Percentiles rank a stretch among this genome's conserved stretches.
phyloP scores from a whole-genome alignment of 768 basidiomycete species.

The Lepiota subincarnata region DNA sequence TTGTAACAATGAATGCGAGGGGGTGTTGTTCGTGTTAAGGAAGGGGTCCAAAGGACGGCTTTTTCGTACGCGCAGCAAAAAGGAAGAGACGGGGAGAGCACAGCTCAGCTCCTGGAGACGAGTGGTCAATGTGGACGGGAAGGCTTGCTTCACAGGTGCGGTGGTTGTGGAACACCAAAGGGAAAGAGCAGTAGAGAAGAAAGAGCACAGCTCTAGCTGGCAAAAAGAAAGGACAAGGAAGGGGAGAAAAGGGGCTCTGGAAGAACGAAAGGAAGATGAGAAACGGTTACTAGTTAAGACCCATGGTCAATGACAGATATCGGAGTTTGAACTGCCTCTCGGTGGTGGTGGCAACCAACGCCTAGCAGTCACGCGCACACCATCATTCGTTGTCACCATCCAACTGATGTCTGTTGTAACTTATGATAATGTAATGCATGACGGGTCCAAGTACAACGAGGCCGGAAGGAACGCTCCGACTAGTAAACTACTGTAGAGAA shows the following conservation, averaged over 20 bases:
- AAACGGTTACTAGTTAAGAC: background rate
- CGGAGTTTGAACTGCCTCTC: conserved; percentile 18
- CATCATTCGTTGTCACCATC: conserved; percentile 4
- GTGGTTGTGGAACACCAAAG: conserved; percentile 1
- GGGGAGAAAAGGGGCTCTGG: conserved; percentile 16
- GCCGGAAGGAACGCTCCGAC: background rate
- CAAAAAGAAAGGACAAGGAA: conserved; percentile 16
- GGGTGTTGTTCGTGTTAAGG: conserved; percentile 13
- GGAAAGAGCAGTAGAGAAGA: conserved; percentile 10
- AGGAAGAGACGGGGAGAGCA: conserved; percentile 10
- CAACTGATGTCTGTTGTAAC: background rate
- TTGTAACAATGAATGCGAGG: conserved; percentile 26
- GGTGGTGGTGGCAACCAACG: conserved; percentile 9
- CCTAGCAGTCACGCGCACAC: conserved; percentile 13
- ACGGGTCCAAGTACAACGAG: too few species aligned
- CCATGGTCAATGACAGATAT: conserved; percentile 7
- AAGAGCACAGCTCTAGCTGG: conserved; percentile 35
- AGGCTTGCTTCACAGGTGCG: conserved; percentile 21
- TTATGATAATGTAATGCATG: background rate
- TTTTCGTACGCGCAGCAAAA: conserved; percentile 19
- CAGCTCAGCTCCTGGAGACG: conserved; percentile 4
- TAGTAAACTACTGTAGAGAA: background rate
- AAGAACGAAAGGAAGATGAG: conserved; percentile 21
- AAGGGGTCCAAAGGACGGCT: conserved; percentile 15
- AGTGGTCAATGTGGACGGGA: conserved; percentile 2